Evolutionary conservation across 1,284 basidiomycete genomes (phyloP), one percentile per base, ranked within the genome.

Genomic region (Phlebopus sp.): DNA sequence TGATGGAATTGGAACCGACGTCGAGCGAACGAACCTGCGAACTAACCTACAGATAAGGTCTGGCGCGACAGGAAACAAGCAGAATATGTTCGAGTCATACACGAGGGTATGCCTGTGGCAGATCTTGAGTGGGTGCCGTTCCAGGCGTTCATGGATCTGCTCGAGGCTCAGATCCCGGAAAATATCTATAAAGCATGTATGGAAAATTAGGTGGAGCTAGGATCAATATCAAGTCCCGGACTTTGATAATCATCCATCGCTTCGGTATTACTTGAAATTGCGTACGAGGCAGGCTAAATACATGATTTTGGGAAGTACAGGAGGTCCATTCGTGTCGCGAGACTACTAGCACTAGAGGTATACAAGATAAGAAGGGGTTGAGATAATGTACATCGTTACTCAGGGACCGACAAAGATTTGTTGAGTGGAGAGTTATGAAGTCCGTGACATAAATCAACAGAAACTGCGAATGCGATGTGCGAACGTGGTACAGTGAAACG

Each of bases 1-100:
- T 31, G 32, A 19, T 13, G 21, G 42, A 10, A 43, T 21, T 15
- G 27, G 27, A 29, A 8, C 9, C 9, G 27, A 29, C 27, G 27
- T 29, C 27, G 27, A 5, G n/a, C 11, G 19, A 9, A 19, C 15
- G n/a, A 8, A 19, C 19, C 7, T n/a, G 15, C 13, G 18, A n/a
- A 25, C 18, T 46, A 27, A 40, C 2, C 46, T 30, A 5, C 40
- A 14, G 23, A 4, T 49, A 36, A 77, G 75, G 71, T 76, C n/a
- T 77, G 77, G 76, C 59, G 63, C 29, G 51, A 50, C 23, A 21
- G 54, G 13, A 44, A 30, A 2, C 55, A 54, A 6, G 47, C 46
- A 14, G 53, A 52, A 14, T 77, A 72, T 46, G 73, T 79, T n/a
- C 69, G 77, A 8, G 68, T 76, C 17, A 51, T 78, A 37, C 69